A percentile compares a stretch with the other conserved stretches of the same genome.
phyloP scores from a whole-genome alignment of 1,139 yeast genomes.

The Scheffersomyces insectosa region DNA sequence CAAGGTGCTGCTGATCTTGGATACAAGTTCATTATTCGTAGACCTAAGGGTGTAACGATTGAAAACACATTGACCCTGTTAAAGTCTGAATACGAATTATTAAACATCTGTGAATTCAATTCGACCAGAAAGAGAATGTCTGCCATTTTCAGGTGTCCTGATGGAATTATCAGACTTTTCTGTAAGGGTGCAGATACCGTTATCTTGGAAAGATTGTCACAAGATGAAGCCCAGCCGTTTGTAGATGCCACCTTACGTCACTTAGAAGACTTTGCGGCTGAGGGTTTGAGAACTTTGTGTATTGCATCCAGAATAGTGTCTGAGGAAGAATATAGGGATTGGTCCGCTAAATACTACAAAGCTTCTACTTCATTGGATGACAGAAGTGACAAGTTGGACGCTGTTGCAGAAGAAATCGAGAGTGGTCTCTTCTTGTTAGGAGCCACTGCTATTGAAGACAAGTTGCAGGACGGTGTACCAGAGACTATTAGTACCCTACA shows the following conservation, averaged over 20 bases:
- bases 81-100: slow-evolving; percentile 60
- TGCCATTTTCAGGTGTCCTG: slow-evolving; percentile 91
- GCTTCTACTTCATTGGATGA: slow-evolving; percentile 83
- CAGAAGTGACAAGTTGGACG: slow-evolving; percentile 76
- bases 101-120: slow-evolving; percentile 93
- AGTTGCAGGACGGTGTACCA: slow-evolving; percentile 97
- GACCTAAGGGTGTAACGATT: slow-evolving; percentile 79
- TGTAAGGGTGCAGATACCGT: slow-evolving; percentile 99
- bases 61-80: slow-evolving; percentile 45
- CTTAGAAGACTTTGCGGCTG: slow-evolving; percentile 94
- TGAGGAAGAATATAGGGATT: slow-evolving; percentile 71
- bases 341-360: slow-evolving; percentile 64
- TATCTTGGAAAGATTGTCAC: slow-evolving; percentile 76
- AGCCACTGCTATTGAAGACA: slow-evolving; percentile 98
- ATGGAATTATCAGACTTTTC: slow-evolving; percentile 83
- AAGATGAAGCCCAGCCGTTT: slow-evolving; percentile 69
- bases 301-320: slow-evolving; percentile 82
- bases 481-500: slow-evolving; percentile 94
- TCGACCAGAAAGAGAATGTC: slow-evolving; percentile 98
- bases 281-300: slow-evolving; percentile 93
- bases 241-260: slow-evolving; percentile 82
- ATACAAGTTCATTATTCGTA: slow-evolving; percentile 78
- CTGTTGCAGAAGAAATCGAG: slow-evolving; percentile 72
- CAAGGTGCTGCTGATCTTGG: slow-evolving; percentile 94
- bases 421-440: slow-evolving; percentile 78